These are phyloP conservation scores for Pachysandra terminalis DNA, from an alignment of 164 flowering plant genomes.

Conservation along the genomic window DNA sequence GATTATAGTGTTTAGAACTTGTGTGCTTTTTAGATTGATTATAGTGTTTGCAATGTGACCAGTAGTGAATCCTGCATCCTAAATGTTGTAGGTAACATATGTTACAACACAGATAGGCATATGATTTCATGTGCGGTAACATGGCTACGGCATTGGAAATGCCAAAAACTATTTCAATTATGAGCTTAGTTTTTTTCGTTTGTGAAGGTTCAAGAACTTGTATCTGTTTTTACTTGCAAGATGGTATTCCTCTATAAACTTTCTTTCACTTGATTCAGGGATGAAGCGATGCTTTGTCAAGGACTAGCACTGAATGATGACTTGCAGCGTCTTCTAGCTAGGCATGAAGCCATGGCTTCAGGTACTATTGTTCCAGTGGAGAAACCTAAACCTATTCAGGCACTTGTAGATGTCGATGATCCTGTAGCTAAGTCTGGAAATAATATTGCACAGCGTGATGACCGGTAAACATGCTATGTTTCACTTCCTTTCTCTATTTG, in stretches of 20 bases:
- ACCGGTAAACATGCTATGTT: conserved; percentile 34
- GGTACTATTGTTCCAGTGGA: conserved; percentile 45
- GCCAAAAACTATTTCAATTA: neutral
- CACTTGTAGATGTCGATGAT: conserved; percentile 57
- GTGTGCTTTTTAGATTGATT: too few species aligned
- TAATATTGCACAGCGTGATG: conserved; percentile 33
- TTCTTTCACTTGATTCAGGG: conserved; percentile 44
- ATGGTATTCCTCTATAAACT: neutral
- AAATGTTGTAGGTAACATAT: neutral
- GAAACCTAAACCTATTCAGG: conserved; percentile 47
- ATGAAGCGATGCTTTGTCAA: conserved; percentile 84
- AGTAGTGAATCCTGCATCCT: too few species aligned
- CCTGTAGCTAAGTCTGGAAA: conserved; percentile 48
- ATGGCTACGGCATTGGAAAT: neutral
- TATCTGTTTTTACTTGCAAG: neutral
- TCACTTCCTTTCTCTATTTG: neutral
- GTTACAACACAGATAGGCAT: neutral
- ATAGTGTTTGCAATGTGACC: too few species aligned
- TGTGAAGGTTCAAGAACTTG: neutral
- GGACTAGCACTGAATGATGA: conserved; percentile 95
- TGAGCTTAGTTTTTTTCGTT: neutral
- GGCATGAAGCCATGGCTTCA: conserved; percentile 77
- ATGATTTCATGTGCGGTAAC: too few species aligned
- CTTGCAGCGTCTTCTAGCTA: conserved; percentile 76
- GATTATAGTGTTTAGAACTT: too few species aligned